A percentile compares a stretch with the other conserved stretches of the same genome.
Evolutionary conservation across 2,329 filamentous ascomycete genomes (phyloP).

Genomic region (Alternaria longipes): DNA sequence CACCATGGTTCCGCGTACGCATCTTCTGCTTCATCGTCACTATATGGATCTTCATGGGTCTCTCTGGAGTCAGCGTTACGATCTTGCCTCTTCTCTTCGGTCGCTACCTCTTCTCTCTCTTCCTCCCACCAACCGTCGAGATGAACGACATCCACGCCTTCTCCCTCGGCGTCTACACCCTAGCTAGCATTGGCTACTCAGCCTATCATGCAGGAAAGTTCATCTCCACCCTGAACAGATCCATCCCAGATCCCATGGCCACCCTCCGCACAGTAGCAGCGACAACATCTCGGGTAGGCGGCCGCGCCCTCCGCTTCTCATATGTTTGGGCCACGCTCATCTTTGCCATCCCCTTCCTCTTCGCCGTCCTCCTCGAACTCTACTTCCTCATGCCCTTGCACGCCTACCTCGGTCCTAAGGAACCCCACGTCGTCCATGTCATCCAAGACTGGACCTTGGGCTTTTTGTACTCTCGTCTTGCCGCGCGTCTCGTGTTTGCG

Average conservation of each 20-base stretch:
- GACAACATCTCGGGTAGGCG: slow-evolving; percentile 37
- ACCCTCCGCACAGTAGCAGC: slow-evolving; percentile 39
- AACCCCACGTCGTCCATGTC: slow-evolving; percentile 78
- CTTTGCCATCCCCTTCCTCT: slow-evolving; percentile 81
- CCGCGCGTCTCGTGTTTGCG: slow-evolving; percentile 72
- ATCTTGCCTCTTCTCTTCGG: slow-evolving; percentile 88
- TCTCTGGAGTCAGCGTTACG: slow-evolving; percentile 84
- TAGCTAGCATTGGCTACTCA: slow-evolving; percentile 73
- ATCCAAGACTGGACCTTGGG: slow-evolving; percentile 96
- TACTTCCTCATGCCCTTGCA: slow-evolving; percentile 89
- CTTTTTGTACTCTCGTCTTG: slow-evolving; percentile 86
- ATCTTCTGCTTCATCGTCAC: slow-evolving; percentile 86
- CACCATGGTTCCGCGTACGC: slow-evolving; percentile 81
- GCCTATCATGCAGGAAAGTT: slow-evolving; percentile 61
- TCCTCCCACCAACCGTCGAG: slow-evolving; percentile 70
- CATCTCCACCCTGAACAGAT: slow-evolving; percentile 33
- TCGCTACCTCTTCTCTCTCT: slow-evolving; percentile 75
- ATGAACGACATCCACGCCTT: slow-evolving; percentile 98
- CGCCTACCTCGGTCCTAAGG: slow-evolving; percentile 67
- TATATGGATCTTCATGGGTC: slow-evolving; percentile 92
- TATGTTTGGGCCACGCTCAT: slow-evolving; percentile 82
- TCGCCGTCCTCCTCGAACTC: slow-evolving; percentile 82
- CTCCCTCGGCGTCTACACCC: slow-evolving; percentile 84
- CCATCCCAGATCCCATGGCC: slow-evolving; percentile 42
- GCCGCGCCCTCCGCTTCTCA: slow-evolving; percentile 62